A percentile compares a stretch with the other conserved stretches of the same genome.
These are phyloP conservation scores for Xylariales sp. DNA, from an alignment of 2,329 filamentous ascomycete genomes.

Conservation along the genomic window DNA sequence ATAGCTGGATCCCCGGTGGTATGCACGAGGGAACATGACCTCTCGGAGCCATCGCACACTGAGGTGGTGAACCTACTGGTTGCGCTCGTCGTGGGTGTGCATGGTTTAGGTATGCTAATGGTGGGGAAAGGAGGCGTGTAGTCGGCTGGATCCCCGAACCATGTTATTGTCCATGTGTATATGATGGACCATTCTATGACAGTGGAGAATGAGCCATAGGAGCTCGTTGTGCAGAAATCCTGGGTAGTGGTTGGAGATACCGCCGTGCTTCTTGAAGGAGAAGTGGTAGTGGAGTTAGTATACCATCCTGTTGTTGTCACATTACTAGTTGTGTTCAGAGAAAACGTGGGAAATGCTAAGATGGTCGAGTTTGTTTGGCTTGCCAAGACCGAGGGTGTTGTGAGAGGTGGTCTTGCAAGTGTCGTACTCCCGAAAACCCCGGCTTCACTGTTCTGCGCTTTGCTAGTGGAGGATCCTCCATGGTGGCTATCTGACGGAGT, in stretches of 20 bases:
- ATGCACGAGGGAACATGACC: conserved; percentile 51
- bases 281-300: conserved; percentile 23
- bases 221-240: conserved; percentile 39
- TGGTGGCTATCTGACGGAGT: conserved; percentile 3
- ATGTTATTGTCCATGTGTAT: conserved; percentile 63
- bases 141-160: conserved; percentile 57
- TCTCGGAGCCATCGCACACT: conserved; percentile 49
- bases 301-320: conserved; percentile 22
- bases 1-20: conserved; percentile 30
- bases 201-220: conserved; percentile 49
- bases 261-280: conserved; percentile 24
- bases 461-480: background rate
- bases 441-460: conserved; percentile 3
- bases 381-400: conserved; percentile 15
- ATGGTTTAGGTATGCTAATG: conserved; percentile 55
- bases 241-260: conserved; percentile 29
- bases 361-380: conserved; percentile 25
- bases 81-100: conserved; percentile 46
- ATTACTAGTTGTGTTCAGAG: conserved; percentile 16
- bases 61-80: conserved; percentile 45
- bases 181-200: conserved; percentile 58
- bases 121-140: conserved; percentile 61
- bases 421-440: conserved; percentile 25
- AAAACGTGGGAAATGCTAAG: conserved; percentile 21
- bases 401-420: conserved; percentile 21